Evolutionary conservation across 441 rosid genomes (phyloP).

Genomic region (Cnidoscolus chayamansa): DNA sequence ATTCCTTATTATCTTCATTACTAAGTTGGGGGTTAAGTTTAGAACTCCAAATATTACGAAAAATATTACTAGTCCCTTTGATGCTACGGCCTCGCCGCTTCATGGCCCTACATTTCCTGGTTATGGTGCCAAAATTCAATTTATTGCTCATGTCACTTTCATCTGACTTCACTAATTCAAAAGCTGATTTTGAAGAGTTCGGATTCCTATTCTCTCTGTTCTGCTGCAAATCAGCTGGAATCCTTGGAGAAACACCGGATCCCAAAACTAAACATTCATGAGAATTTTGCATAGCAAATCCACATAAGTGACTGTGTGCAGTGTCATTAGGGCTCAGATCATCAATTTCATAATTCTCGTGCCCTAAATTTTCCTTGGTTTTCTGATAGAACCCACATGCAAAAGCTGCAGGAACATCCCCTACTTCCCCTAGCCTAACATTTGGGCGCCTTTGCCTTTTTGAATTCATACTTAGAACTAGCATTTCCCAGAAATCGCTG

Average conservation of each 20-base stretch:
- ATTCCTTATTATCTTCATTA: slow-evolving; percentile 27
- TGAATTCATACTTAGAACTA: slow-evolving; percentile 46
- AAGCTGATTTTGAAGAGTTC: slow-evolving; percentile 34
- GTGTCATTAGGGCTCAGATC: slow-evolving; percentile 16
- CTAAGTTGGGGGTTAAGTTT: slow-evolving; percentile 27
- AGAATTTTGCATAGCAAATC: slow-evolving; percentile 19
- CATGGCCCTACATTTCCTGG: slow-evolving; percentile 51
- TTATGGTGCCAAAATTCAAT: slow-evolving; percentile 39
- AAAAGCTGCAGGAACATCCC: slow-evolving; percentile 58
- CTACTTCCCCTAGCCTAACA: slow-evolving; percentile 57
- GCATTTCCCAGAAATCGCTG: slow-evolving; percentile 30
- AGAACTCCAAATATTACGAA: slow-evolving; percentile 37
- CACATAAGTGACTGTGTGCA: slow-evolving; percentile 16
- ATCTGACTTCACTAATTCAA: slow-evolving; percentile 23
- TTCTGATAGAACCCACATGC: slow-evolving; percentile 43
- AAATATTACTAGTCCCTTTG: slow-evolving; percentile 22
- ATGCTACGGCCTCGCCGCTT: slow-evolving; percentile 37
- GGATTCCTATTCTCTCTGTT: slow-evolving; percentile 40
- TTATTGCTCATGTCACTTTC: slow-evolving; percentile 24
- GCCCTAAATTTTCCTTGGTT: slow-evolving; percentile 25
- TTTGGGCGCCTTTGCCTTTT: slow-evolving; percentile 56
- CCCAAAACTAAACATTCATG: slow-evolving; percentile 26
- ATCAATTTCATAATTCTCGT: slow-evolving; percentile 32
- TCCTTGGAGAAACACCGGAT: slow-evolving; percentile 22
- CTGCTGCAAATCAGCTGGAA: slow-evolving; percentile 34